These are phyloP conservation scores for Fomitopsis pulvina DNA, from an alignment of 768 basidiomycete genomes.

Conservation along the genomic window DNA sequence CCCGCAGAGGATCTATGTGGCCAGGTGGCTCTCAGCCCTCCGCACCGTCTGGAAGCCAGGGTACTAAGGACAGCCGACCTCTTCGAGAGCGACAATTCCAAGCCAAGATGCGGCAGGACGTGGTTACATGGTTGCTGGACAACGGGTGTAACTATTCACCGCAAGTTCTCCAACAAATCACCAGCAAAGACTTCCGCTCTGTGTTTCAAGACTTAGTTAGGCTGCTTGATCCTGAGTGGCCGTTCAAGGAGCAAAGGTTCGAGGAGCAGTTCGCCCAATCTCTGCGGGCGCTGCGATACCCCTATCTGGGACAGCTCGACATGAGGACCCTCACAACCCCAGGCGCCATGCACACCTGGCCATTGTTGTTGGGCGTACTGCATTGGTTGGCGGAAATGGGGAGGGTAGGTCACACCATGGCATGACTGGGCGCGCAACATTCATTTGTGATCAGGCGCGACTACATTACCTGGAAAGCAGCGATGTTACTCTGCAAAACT, in stretches of 20 bases:
- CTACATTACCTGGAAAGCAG: slow-evolving; percentile 50
- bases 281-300: slow-evolving; percentile 75
- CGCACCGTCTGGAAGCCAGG: slow-evolving; percentile 46
- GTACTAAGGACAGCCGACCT: slow-evolving; percentile 66
- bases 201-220: slow-evolving; percentile 77
- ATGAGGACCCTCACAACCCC: slow-evolving; percentile 85
- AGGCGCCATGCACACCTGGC: slow-evolving; percentile 92
- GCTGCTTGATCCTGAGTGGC: slow-evolving; percentile 64
- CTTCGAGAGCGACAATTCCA: slow-evolving; percentile 74
- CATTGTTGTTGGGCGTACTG: slow-evolving; percentile 75
- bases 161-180: slow-evolving; percentile 68
- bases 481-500: slow-evolving; percentile 62
- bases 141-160: slow-evolving; percentile 63
- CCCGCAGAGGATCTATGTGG: slow-evolving; percentile 76
- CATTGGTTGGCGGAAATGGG: slow-evolving; percentile 90
- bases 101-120: slow-evolving; percentile 68
- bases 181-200: slow-evolving; percentile 77
- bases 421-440: background rate
- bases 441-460: slow-evolving; percentile 19
- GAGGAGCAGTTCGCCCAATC: slow-evolving; percentile 83
- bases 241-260: slow-evolving; percentile 46
- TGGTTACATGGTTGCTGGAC: slow-evolving; percentile 59
- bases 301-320: slow-evolving; percentile 71
- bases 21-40: slow-evolving; percentile 41
- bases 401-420: slow-evolving; percentile 47